Percentiles rank a stretch among this genome's conserved stretches.
Conservation (phyloP, 1,139 yeast genomes). For the Yamadazyma blattariae region DNA sequence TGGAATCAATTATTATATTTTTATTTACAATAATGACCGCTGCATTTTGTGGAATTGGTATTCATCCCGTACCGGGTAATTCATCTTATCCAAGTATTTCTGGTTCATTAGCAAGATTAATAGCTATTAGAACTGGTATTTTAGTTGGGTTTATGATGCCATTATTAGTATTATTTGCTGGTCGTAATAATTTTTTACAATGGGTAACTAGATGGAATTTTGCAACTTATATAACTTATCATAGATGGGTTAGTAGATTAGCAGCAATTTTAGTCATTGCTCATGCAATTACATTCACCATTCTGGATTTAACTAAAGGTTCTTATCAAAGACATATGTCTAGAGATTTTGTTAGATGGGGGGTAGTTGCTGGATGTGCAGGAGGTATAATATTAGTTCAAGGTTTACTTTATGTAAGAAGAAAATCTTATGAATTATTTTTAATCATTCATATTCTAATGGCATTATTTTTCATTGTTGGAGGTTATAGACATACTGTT, state of each 20-base stretch:
- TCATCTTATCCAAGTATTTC: slow-evolving; percentile 15
- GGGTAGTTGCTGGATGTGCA: slow-evolving; percentile 36
- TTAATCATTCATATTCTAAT: slow-evolving; percentile 34
- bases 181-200: slow-evolving; percentile 30
- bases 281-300: slow-evolving; percentile 23
- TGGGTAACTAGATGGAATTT: slow-evolving; percentile 31
- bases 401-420: slow-evolving; percentile 35
- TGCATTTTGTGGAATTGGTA: slow-evolving; percentile 29
- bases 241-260: slow-evolving; percentile 30
- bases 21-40: slow-evolving; percentile 46
- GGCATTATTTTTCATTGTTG: slow-evolving; percentile 35
- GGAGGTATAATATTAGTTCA: slow-evolving; percentile 33
- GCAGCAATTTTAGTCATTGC: slow-evolving; percentile 20
- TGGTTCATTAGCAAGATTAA: slow-evolving; percentile 14
- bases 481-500: slow-evolving; percentile 36
- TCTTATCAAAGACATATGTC: slow-evolving; percentile 23
- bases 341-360: slow-evolving; percentile 43
- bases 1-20: slow-evolving; percentile 25
- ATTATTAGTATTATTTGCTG: slow-evolving; percentile 27
- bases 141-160: slow-evolving; percentile 23
- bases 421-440: slow-evolving; percentile 39
- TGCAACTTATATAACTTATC: slow-evolving; percentile 28
- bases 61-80: slow-evolving; percentile 20
- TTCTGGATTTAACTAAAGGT: slow-evolving; percentile 15
- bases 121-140: slow-evolving; percentile 34